Base-by-base conservation (phyloP, 2,329 filamentous ascomycete genomes). In the Grosmannia clavigera region DNA sequence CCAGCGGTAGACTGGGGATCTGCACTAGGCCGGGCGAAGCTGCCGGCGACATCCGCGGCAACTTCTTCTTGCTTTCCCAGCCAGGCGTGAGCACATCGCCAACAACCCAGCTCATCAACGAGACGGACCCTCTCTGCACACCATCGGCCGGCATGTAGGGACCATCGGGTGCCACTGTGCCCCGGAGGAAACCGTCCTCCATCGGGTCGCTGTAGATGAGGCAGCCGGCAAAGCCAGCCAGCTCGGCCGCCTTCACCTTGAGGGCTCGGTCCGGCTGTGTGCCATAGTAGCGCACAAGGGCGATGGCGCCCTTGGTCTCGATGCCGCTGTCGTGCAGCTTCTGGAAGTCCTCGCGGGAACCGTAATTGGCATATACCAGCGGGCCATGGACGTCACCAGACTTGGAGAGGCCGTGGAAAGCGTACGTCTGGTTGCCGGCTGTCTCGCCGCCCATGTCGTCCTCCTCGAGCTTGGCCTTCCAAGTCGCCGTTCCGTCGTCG, bases 51-150 rank as follows among this genome's bases (percentile, higher is more conserved):
- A 94, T 77, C 57, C 90, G 82, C 52, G 85, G 81, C 51, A 81
- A 74, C 7, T 64, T 81, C 65, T 82, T 78, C 54, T 80, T 84
- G 71, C 87, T 91, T 61, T 89, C 85, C 78, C 85, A 92, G 5
- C 92, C 92, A 3, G 94, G 94, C 0, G 90, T 95, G 53, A 97
- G 79, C n/a, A 92, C 87, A 72, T 99, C 94, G 46, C 94, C 94
- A 0, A 95, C 74, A 4, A 96, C 82, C 83, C 86, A 91, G 68
- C 84, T 92, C 75, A 83, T 87, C 66, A 95, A 74, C 63, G 86
- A 87, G 31, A 96, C 94, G 5, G 84, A 81, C 4, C 87, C 92
- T 68, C 92, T 81, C 70, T 94, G 90, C 3, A 96, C 88, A 54
- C 85, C 88, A 68, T 94, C 90, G 1, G 81, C 79, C 0, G 92